Conservation (phyloP, 2,329 filamentous ascomycete species). For the Pleurostoma richardsiae region DNA sequence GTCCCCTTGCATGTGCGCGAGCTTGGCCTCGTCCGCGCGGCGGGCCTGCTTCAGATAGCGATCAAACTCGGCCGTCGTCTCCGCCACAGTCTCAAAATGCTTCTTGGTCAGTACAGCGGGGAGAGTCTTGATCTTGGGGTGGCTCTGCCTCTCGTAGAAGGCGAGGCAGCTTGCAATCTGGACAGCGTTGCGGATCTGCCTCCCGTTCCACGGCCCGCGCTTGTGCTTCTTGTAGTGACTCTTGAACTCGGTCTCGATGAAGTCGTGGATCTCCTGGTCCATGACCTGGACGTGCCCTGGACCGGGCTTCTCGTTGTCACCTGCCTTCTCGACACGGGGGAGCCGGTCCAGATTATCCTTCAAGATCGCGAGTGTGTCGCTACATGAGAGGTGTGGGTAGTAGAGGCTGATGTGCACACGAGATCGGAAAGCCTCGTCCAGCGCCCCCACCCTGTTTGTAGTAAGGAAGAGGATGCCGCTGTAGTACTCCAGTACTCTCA, state of each 20-base stretch:
- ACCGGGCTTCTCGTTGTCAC: constrained; percentile 8
- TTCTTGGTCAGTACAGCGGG: too few species aligned
- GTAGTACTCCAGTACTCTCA: constrained; percentile 17
- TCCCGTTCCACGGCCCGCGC: constrained; percentile 20
- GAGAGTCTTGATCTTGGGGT: too few species aligned
- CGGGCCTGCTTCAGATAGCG: too few species aligned
- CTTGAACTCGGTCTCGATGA: neutral
- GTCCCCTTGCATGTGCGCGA: too few species aligned
- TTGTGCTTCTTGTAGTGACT: neutral
- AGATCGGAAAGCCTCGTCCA: constrained; percentile 18
- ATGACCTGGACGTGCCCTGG: neutral
- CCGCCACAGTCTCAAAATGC: too few species aligned
- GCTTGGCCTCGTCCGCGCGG: too few species aligned
- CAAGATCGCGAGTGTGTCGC: constrained; percentile 6
- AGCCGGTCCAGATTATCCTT: constrained; percentile 3
- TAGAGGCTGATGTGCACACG: constrained; percentile 22
- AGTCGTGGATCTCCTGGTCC: constrained; percentile 1
- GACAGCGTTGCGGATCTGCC: constrained; percentile 28
- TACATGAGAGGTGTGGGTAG: constrained; percentile 14
- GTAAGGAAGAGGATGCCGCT: constrained; percentile 29
- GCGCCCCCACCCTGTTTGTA: constrained; percentile 21
- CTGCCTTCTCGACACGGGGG: neutral
- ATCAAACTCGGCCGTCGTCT: too few species aligned
- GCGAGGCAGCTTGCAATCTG: constrained; percentile 16
- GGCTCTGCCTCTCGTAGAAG: neutral